Percentiles rank a stretch among this genome's conserved stretches.
These are phyloP conservation scores for Tagetes erecta DNA, from an alignment of 129 eudicot species.

Conservation along the genomic window DNA sequence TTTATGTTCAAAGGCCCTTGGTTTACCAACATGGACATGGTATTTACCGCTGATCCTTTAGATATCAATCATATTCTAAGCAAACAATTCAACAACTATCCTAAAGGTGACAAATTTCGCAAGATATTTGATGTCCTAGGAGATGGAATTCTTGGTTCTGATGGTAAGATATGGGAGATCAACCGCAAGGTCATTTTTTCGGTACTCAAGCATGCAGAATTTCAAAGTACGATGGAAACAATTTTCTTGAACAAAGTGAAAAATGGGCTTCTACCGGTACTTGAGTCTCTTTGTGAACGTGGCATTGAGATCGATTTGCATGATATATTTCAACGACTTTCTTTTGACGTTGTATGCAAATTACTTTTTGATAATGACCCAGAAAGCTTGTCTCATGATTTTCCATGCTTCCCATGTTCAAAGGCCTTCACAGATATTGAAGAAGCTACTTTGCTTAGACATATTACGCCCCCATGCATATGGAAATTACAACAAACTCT, in stretches of 20 bases:
- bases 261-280: conserved; percentile 18
- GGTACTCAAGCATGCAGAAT: neutral
- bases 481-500: conserved; percentile 19
- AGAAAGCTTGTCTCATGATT: conserved; percentile 28
- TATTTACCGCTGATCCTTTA: no score
- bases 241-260: conserved; percentile 1
- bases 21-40: no score
- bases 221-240: conserved; percentile 14
- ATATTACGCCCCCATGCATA: conserved; percentile 34
- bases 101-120: no score
- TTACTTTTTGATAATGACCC: conserved; percentile 40
- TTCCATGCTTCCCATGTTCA: conserved; percentile 25
- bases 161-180: no score
- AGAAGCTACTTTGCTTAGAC: conserved; percentile 44
- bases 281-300: no score
- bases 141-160: no score
- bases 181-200: conserved; percentile 27
- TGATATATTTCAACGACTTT: no score
- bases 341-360: conserved; percentile 37
- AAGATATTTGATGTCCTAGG: no score
- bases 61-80: no score
- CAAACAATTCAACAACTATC: conserved; percentile 18
- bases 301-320: no score
- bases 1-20: no score
- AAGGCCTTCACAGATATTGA: conserved; percentile 34